A percentile compares a stretch with the other conserved stretches of the same genome.
Conservation (phyloP, 164 flowering plant genomes). For the Stephania japonica region DNA sequence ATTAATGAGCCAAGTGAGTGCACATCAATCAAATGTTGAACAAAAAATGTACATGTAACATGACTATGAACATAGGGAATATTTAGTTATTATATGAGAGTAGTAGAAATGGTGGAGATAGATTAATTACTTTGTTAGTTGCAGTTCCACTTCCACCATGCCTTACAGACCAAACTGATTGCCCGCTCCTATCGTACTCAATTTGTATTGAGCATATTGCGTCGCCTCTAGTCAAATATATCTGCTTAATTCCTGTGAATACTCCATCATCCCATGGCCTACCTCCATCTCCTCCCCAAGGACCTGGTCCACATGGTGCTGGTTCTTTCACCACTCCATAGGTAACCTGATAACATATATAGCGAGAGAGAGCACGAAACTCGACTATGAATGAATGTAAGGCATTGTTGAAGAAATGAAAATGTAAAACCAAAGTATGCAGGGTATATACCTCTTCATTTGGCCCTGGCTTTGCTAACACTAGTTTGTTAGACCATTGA, state of each 20-base stretch:
- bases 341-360: constrained; percentile 25
- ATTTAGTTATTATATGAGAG: neutral
- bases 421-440: too few relatives aligned
- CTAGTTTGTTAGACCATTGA: constrained; percentile 45
- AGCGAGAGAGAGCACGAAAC: neutral
- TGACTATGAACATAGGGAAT: neutral
- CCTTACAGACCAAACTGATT: constrained; percentile 62
- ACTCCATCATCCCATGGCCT: constrained; percentile 88
- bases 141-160: constrained; percentile 57
- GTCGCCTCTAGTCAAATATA: constrained; percentile 42
- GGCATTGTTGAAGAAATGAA: neutral
- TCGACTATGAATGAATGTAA: neutral
- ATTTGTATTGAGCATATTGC: constrained; percentile 61
- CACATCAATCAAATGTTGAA: neutral
- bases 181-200: constrained; percentile 72
- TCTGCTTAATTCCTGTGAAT: constrained; percentile 61
- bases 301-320: constrained; percentile 61
- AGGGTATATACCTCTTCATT: constrained; percentile 35
- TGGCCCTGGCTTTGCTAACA: constrained; percentile 24
- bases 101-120: neutral
- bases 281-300: constrained; percentile 94
- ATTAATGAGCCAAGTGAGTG: neutral
- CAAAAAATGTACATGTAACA: neutral
- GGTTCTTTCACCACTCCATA: constrained; percentile 53
- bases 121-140: constrained; percentile 38